Base-by-base conservation (phyloP, 1,284 basidiomycete species). In the Cryptococcus sp. region DNA sequence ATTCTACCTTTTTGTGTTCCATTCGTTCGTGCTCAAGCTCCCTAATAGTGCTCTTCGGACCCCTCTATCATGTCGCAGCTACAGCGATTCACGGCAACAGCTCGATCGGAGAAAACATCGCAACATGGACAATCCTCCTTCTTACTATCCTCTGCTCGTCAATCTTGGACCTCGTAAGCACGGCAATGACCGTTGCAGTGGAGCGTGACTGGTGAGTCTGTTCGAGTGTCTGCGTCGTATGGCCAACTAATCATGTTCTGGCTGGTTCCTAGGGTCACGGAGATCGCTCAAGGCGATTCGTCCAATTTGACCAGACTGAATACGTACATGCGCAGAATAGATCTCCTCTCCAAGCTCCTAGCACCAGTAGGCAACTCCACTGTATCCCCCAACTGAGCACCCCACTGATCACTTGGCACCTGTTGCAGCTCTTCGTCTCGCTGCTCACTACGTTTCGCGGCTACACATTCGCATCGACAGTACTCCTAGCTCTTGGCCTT, bases 191-290 rank as follows among this genome's bases (percentile, higher is more conserved):
- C 8, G 77, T 82, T 1, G 78, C 78, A 0, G 73, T 82, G 22
- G 80, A 82, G 62, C 65, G 81, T 6, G 81, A 82, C 57, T 83
- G 81, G 81, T 71, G 50, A 20, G 67, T 61, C 29, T 10, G 10
- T 10, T 29, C 10, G 5, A 5, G 10, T 10, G 8, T 13, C 4
- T 13, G 43, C 40, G 25, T 44, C 15, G n/a, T 19, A 39, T n/a
- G n/a, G n/a, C n/a, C n/a, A n/a, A n/a, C 19, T 10, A 39, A 19
- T 23, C 22, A 15, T 11, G 16, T 48, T n/a, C 19, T 39, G 29
- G 40, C 19, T 46, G 19, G 1, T 16, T 1, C 22, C 1, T 38
- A 72, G 68, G 72, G 78, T 80, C 7, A 78, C 77, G 3, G 69
- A 74, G 43, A 80, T 81, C 55, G 74, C 79, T 5, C 48, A 68